These are phyloP conservation scores for Murraya koenigii DNA, from an alignment of 345 rosid genomes.

Conservation along the genomic window DNA sequence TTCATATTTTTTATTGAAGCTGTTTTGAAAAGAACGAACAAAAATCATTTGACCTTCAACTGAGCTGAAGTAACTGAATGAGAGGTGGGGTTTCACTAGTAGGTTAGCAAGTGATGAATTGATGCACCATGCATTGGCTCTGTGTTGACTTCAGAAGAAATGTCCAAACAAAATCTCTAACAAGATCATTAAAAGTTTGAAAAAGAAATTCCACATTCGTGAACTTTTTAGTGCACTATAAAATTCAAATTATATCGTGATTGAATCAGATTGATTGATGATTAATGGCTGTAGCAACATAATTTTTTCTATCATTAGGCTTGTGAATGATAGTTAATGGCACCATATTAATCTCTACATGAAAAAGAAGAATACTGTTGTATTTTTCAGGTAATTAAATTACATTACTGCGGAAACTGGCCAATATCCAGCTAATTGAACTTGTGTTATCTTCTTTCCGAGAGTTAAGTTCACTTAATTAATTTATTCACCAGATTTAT, in stretches of 20 bases:
- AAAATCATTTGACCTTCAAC: not conserved
- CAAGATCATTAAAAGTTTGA: slow-evolving; percentile 9
- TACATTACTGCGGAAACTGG: not conserved
- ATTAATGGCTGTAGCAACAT: not conserved
- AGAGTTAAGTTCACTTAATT: not conserved
- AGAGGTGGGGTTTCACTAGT: not conserved
- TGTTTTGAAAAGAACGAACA: not conserved
- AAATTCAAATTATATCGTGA: not conserved
- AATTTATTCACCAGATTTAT: not conserved
- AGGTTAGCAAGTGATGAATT: not conserved
- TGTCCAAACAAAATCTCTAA: slow-evolving; percentile 6
- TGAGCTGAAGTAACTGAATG: not conserved
- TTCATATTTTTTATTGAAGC: too few relatives aligned
- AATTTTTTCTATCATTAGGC: not conserved
- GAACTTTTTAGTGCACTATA: not conserved
- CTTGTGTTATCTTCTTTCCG: not conserved
- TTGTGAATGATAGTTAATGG: not conserved
- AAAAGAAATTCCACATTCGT: slow-evolving; percentile 14
- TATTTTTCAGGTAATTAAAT: too few relatives aligned
- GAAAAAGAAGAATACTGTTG: too few relatives aligned
- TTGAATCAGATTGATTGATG: not conserved
- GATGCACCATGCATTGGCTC: not conserved
- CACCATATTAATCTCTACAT: too few relatives aligned
- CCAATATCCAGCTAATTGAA: not conserved
- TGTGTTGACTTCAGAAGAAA: slow-evolving; percentile 11